A percentile compares a stretch with the other conserved stretches of the same genome.
phyloP scores from a whole-genome alignment of 441 rosid genomes.

The Gossypium schwendimanii region DNA sequence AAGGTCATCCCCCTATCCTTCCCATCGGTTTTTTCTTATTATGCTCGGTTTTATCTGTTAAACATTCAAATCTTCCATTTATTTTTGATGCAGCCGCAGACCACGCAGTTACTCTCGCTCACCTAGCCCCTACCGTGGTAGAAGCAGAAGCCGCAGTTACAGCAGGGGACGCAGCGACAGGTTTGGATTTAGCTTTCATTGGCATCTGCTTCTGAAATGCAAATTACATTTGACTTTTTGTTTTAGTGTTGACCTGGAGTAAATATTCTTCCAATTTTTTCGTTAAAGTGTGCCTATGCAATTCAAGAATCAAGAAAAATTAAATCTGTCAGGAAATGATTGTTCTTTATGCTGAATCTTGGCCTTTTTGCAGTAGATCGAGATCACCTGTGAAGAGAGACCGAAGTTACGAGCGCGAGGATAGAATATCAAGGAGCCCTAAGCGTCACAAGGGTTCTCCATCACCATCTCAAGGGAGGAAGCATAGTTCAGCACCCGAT shows the following conservation, averaged over 20 bases:
- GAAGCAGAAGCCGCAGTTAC: slow-evolving; percentile 66
- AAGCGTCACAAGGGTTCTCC: slow-evolving; percentile 35
- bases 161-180: slow-evolving; percentile 55
- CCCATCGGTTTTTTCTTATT: not conserved
- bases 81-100: slow-evolving; percentile 23
- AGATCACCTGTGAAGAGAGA: slow-evolving; percentile 52
- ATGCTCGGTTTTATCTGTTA: not conserved
- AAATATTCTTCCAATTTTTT: not conserved
- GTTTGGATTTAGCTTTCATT: slow-evolving; percentile 20
- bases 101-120: slow-evolving; percentile 53
- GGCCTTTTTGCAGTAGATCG: slow-evolving; percentile 39
- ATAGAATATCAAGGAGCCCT: slow-evolving; percentile 50
- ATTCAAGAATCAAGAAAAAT: not conserved
- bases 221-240: not conserved
- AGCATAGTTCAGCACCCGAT: slow-evolving; percentile 36
- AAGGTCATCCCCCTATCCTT: slow-evolving; percentile 19
- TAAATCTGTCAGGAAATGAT: not conserved
- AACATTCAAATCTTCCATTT: not conserved
- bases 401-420: slow-evolving; percentile 28
- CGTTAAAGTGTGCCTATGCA: not conserved
- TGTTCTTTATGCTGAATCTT: not conserved
- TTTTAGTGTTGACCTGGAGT: not conserved
- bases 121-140: slow-evolving; percentile 55
- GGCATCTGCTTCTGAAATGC: not conserved
- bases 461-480: slow-evolving; percentile 38